Conservation (phyloP, 495 filamentous ascomycete genomes). For the Penicillium cataractarum region DNA sequence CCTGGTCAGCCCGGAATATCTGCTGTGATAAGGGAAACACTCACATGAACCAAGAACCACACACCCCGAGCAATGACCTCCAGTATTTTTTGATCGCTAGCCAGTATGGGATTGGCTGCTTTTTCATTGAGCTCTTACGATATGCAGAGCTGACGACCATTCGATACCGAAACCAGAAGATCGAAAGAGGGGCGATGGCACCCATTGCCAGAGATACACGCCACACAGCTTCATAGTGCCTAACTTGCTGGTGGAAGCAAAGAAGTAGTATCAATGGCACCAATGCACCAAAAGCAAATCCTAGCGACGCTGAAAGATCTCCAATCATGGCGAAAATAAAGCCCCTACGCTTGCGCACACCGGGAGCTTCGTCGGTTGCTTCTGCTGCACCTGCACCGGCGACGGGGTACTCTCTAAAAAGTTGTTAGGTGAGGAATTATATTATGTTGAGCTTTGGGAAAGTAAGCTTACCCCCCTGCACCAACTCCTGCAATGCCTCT, state of each 20-base stretch:
- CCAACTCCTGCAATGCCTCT: conserved; percentile 33
- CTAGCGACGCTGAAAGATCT: conserved; percentile 38
- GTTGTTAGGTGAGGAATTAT: not conserved
- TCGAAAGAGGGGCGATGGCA: conserved; percentile 36
- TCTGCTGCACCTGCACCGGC: conserved; percentile 39
- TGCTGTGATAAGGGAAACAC: not conserved
- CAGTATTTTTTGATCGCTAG: conserved; percentile 43
- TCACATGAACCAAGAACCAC: conserved; percentile 42
- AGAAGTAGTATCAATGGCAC: conserved; percentile 33
- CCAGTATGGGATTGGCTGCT: conserved; percentile 36
- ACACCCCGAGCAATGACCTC: conserved; percentile 38
- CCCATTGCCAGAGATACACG: conserved; percentile 37
- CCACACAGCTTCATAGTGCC: conserved; percentile 36
- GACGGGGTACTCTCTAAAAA: conserved; percentile 36
- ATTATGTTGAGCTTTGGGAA: too few relatives aligned
- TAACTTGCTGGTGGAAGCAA: conserved; percentile 35
- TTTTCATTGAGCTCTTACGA: conserved; percentile 66
- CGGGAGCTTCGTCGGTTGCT: conserved; percentile 36
- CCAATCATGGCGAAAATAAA: conserved; percentile 43
- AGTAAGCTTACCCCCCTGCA: conserved; percentile 28
- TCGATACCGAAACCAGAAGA: conserved; percentile 45
- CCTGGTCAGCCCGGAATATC: not conserved
- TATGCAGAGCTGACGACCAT: conserved; percentile 61
- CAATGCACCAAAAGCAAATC: conserved; percentile 37
- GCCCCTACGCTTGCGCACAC: conserved; percentile 34